Evolutionary conservation across 2,329 filamentous ascomycete genomes (phyloP).

Genomic region (Lachnellula suecica): DNA sequence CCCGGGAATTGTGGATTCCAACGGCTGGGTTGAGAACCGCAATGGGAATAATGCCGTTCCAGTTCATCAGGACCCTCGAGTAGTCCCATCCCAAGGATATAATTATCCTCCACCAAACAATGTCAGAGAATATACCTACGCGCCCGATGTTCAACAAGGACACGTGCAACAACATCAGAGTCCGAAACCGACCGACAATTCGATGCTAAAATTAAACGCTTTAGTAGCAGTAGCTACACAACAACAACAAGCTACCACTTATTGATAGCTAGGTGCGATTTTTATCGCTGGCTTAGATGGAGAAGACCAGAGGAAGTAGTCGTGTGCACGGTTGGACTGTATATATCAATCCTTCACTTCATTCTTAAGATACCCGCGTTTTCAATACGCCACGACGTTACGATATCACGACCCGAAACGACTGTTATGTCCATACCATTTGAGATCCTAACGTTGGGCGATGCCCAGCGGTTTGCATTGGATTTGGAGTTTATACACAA

Average conservation of each 20-base stretch:
- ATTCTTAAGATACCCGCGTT: constrained; percentile 28
- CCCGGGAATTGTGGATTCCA: constrained; percentile 50
- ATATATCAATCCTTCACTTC: constrained; percentile 25
- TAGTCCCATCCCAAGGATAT: constrained; percentile 28
- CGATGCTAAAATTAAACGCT: constrained; percentile 58
- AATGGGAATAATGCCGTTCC: constrained; percentile 25
- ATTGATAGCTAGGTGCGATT: constrained; percentile 11
- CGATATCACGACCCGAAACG: constrained; percentile 9
- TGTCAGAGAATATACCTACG: constrained; percentile 24
- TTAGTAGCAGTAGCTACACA: constrained; percentile 65
- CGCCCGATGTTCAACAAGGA: constrained; percentile 29
- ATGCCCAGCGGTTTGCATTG: neutral
- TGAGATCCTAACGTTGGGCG: neutral
- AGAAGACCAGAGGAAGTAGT: constrained; percentile 3
- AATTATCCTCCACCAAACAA: constrained; percentile 22
- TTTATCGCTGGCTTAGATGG: neutral
- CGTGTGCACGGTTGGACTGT: constrained; percentile 18
- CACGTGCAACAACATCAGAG: constrained; percentile 34
- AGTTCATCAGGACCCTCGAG: constrained; percentile 14
- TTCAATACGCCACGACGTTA: constrained; percentile 24
- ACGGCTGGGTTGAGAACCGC: constrained; percentile 46
- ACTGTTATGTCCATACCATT: neutral
- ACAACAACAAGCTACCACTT: constrained; percentile 43
- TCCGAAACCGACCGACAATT: constrained; percentile 36
- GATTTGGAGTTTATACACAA: neutral